Base-by-base conservation (phyloP, 495 filamentous ascomycete species). In the Xanthoparmelia taractica region DNA sequence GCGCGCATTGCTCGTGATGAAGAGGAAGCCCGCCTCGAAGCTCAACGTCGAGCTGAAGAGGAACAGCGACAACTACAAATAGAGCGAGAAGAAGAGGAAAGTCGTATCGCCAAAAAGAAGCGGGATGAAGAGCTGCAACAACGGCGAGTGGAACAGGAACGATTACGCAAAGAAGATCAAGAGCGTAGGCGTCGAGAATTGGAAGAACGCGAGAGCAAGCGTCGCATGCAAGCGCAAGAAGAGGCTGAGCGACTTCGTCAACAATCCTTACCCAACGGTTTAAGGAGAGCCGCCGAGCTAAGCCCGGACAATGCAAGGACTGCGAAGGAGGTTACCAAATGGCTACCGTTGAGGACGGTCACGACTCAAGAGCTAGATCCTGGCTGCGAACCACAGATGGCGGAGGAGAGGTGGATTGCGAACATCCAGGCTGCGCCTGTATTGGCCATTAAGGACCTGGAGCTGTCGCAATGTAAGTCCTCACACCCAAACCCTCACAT, bases 341-440 rank as follows among this genome's bases (percentile, higher is more conserved):
- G 80, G 65, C 75, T 82, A 67, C 81, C 81, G 23, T 67, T 84
- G 13, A 77, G 77, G 23, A 82, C 79, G 43, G 81, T 76, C 17
- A 73, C 74, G 50, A 80, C 77, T 15, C 63, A 69, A 38, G 78
- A 83, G 57, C 73, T 84, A 27, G 74, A 82, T 41, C 73, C 77
- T 37, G 63, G 61, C 27, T 82, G 77, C 69, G 67, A 64, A 8
- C 57, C 58, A 33, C 75, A 81, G 31, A 63, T 77, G 47, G 75
- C 76, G 10, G 73, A 78, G 31, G 88, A 92, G 67, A 80, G 83
- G 71, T 92, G 89, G 87, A 77, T 91, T 67, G 83, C 89, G 36
- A 92, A 91, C 65, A 85, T 87, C 52, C 82, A 92, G 68, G 85
- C 85, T 61, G 88, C 88, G 23, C 81, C 89, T 23, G 76, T 92